Evolutionary conservation across 2,329 filamentous ascomycete genomes (phyloP), one percentile per base, ranked within the genome.

Genomic region (Whalleya microplaca): DNA sequence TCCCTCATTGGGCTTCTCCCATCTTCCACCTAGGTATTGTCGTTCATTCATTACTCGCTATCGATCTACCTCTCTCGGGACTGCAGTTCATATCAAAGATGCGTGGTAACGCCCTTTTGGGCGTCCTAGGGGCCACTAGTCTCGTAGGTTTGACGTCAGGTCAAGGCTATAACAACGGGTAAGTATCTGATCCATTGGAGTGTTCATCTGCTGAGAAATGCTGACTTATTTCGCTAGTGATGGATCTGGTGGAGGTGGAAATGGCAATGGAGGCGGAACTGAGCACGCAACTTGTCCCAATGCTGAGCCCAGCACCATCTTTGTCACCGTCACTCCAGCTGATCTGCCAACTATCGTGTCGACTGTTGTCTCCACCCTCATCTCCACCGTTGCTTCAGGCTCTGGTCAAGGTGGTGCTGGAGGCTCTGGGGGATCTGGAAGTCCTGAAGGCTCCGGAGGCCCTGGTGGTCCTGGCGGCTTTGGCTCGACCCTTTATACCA

Each of bases 311-410:
- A 75, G 72, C 37, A 82, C 80, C 41, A 73, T 82, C 58, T 79
- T 81, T 62, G 69, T 83, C 61, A 82, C 80, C 32, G 70, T 81
- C 48, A 72, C 71, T 50, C 73, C 75, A 14, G 67, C 70, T 54
- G 67, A 63, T 44, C 59, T 71, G 5, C 63, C 69, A 21, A 66
- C 65, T 46, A 62, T 66, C 45, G 29, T 69, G 14, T 71, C 71
- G 52, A 70, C 71, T 49, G 53, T 69, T 56, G 54, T 72, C 56
- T 72, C 70, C 16, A 73, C 71, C 51, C 58, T 72, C 47, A 59
- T 67, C 44, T 61, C 66, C 50, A 64, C 66, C 42, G 58, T 56
- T 45, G 53, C 59, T 51, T 48, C 64, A 50, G 51, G 37, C 51
- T 56, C 63, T 49, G 56, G 56, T 53, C 59, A 61, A 53, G 61